phyloP scores from a whole-genome alignment of 371 early-diverging fungal species.

The Syncephalis plumigaleata region DNA sequence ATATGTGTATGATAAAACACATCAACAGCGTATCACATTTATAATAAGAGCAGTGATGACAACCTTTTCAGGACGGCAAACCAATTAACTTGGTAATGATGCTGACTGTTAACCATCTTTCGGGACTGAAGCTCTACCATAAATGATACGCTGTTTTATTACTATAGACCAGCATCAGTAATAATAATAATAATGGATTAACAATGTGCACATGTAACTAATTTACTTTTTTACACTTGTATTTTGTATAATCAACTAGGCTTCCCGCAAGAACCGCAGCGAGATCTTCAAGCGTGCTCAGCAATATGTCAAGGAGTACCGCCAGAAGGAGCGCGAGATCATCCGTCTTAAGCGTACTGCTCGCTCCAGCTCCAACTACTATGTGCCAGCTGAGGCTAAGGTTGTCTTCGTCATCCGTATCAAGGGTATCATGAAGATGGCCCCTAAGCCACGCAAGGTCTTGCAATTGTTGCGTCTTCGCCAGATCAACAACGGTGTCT shows the following conservation, averaged over 20 bases:
- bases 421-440: constrained; percentile 95
- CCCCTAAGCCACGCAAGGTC: constrained; percentile 99
- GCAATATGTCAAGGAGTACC: constrained; percentile 92
- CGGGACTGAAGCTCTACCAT: constrained; percentile 42
- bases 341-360: constrained; percentile 85
- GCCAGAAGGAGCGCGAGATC: constrained; percentile 67
- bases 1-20: constrained; percentile 28
- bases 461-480: constrained; percentile 96
- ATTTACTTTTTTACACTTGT: too few relatives aligned
- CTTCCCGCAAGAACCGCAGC: constrained; percentile 62
- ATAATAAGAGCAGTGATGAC: too few relatives aligned
- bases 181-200: not conserved
- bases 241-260: constrained; percentile 41
- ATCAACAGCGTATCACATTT: constrained; percentile 1
- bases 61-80: constrained; percentile 23
- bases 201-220: not conserved
- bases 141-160: too few relatives aligned
- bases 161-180: too few relatives aligned
- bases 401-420: constrained; percentile 95
- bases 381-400: constrained; percentile 93
- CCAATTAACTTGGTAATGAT: constrained; percentile 39
- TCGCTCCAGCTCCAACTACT: constrained; percentile 80
- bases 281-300: constrained; percentile 97
- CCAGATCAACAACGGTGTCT: constrained; percentile 98
- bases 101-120: constrained; percentile 65